A percentile compares a stretch with the other conserved stretches of the same genome.
Evolutionary conservation across 768 basidiomycete genomes (phyloP).

Genomic region (Termitomyces heimii): DNA sequence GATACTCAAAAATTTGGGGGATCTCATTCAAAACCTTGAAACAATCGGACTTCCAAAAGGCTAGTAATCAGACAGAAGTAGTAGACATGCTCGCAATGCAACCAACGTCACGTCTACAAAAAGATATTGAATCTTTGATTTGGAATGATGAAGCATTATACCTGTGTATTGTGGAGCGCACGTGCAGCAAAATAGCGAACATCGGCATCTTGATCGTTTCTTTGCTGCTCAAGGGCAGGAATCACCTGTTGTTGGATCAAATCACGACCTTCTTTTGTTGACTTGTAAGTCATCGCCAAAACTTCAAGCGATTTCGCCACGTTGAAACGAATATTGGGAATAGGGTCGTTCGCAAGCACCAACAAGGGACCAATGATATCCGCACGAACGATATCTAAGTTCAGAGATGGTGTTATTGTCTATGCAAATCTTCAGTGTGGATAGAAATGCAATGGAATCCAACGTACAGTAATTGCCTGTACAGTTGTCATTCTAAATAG

Average conservation of each 20-base stretch:
- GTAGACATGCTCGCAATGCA: neutral
- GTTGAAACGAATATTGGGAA: constrained; percentile 99
- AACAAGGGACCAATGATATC: constrained; percentile 83
- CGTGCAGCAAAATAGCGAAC: constrained; percentile 90
- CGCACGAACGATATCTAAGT: constrained; percentile 73
- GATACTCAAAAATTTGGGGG: neutral
- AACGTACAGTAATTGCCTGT: constrained; percentile 89
- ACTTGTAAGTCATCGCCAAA: constrained; percentile 66
- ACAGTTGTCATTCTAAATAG: constrained; percentile 98
- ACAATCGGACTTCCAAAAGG: neutral
- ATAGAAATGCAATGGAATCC: constrained; percentile 7
- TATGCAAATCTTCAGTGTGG: constrained; percentile 23
- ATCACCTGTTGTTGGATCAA: constrained; percentile 70
- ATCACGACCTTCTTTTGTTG: constrained; percentile 61
- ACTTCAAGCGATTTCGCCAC: constrained; percentile 94
- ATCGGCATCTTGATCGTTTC: constrained; percentile 89
- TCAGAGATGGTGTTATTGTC: constrained; percentile 94
- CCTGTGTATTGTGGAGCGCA: constrained; percentile 56
- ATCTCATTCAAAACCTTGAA: neutral
- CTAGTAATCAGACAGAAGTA: neutral
- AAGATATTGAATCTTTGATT: neutral
- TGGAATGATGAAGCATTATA: neutral
- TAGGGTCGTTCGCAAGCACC: constrained; percentile 80
- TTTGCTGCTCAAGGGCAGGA: constrained; percentile 82
- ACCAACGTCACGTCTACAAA: neutral